Evolutionary conservation across 148 eudicot genomes (phyloP).

Genomic region (Dysphania ambrosioides): DNA sequence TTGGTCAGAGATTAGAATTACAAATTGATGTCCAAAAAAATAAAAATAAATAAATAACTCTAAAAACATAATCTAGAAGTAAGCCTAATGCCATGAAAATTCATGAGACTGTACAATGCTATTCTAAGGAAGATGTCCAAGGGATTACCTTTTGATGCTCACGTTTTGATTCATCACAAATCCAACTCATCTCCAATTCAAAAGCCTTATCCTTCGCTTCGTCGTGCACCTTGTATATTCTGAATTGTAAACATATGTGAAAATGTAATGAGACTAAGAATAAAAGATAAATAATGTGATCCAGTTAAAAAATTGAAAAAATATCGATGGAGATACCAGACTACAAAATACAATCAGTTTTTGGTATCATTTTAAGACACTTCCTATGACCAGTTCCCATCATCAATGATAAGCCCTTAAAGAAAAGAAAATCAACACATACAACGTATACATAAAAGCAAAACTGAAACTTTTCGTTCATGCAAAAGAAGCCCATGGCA

Average conservation of each 20-base stretch:
- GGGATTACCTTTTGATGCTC: constrained; percentile 79
- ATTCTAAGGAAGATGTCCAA: not conserved
- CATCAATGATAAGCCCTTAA: too few species aligned
- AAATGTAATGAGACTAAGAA: not conserved
- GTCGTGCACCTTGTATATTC: constrained; percentile 93
- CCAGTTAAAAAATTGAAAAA: too few species aligned
- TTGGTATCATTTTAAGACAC: too few species aligned
- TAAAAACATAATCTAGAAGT: not conserved
- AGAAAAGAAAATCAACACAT: too few species aligned
- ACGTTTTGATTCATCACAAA: constrained; percentile 90
- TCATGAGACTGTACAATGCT: not conserved
- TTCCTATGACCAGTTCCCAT: too few species aligned
- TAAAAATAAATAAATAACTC: not conserved
- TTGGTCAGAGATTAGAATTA: too few species aligned
- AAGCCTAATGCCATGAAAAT: not conserved
- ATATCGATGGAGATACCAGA: too few species aligned
- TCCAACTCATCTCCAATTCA: constrained; percentile 97
- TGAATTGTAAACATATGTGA: constrained; percentile 31
- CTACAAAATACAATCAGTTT: too few species aligned
- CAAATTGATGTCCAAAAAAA: not conserved
- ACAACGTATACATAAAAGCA: too few species aligned
- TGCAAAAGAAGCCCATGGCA: too few species aligned
- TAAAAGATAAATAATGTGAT: too few species aligned
- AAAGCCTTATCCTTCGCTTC: constrained; percentile 98
- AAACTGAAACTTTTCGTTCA: too few species aligned